Base-by-base conservation (phyloP, 305 asterid species). In the Caryopteris hybrid region DNA sequence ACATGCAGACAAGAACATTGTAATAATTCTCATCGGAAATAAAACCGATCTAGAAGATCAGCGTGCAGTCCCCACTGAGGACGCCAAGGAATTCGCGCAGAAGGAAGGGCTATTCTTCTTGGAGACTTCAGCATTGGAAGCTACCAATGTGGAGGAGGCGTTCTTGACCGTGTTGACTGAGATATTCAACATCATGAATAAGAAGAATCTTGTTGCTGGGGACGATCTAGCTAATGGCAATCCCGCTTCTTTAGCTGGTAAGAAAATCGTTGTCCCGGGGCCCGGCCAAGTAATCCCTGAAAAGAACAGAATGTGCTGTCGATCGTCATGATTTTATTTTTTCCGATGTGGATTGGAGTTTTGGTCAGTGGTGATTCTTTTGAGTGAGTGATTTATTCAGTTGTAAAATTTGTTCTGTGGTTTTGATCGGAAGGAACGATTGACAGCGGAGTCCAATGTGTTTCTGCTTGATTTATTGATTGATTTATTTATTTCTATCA, bases 1-100 rank as follows among this genome's bases (percentile, higher is more conserved):
- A 10, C 96, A 89, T 66, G 96, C 96, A 17, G 96, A 89, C 78
- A 89, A 89, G 84, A 89, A 89, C 79, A 86, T 89, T 8, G 96
- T 86, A 23, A 85, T 89, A 48, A 89, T 86, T 39, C 79, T 89
- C 33, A 72, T 89, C 4, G 94, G 96, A 33, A 88, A 88, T 74
- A 88, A 88, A 80, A 81, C 81, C 0, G 96, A 88, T 70, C 89
- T 88, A 60, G 93, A 89, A 81, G 88, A 86, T 75, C 87, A 78
- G 46, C 81, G 96, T 18, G 84, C 80, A 25, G 88, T 89, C 54
- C 79, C 94, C 5, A 85, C 90, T 0, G 94, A 84, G 74, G 86
- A 86, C 70, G 92, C 92, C 16, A 81, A 78, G 75, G 92, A 86
- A 75, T 86, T 86, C 42, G 89, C 89, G 14, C 71, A 84, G 67